Base-by-base conservation (phyloP, 2,329 filamentous ascomycete genomes). In the Sporothrix humicola region DNA sequence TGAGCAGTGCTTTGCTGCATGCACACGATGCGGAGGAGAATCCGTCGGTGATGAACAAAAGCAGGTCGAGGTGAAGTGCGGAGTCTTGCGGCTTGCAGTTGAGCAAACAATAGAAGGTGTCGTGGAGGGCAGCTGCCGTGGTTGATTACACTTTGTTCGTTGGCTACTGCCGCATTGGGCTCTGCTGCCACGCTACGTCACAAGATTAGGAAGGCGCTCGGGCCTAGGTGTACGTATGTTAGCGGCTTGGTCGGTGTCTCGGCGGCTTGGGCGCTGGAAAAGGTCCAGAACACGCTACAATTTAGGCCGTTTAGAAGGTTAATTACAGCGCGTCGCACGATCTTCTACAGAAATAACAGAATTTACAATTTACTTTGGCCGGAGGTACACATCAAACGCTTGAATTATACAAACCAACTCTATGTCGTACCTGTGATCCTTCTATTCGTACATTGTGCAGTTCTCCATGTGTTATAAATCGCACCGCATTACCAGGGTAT, bases 401-500 rank as follows among this genome's bases (percentile, higher is more conserved):
- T 37, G 20, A 12, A 70, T 58, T 59, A 58, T 54, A 26, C 26
- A 63, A 68, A 31, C 17, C 71, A 73, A 42, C 37, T 42, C 66
- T 52, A n/a, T n/a, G n/a, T n/a, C n/a, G n/a, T n/a, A 73, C 58
- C 15, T 44, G 20, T 52, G 17, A 48, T 59, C 23, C 44, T 13
- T 63, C 66, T 63, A 63, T n/a, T 70, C 31, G 59, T 71, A 65
- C 59, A 70, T 66, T 37, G 31, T 20, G 59, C 52, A 44, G 8
- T 50, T 9, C 56, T 48, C n/a, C 66, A 31, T 56, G 37, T 65
- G 72, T 26, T 56, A 59, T 58, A 52, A 54, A 42, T 17, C 20
- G 56, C 26, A 42, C 23, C 20, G 56, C 26, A 42, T 59, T 71
- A 68, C 66, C 46, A 59, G 68, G 72, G 72, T 73, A 73, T 73